phyloP scores from a whole-genome alignment of 345 rosid species.

The Salix exigua region DNA sequence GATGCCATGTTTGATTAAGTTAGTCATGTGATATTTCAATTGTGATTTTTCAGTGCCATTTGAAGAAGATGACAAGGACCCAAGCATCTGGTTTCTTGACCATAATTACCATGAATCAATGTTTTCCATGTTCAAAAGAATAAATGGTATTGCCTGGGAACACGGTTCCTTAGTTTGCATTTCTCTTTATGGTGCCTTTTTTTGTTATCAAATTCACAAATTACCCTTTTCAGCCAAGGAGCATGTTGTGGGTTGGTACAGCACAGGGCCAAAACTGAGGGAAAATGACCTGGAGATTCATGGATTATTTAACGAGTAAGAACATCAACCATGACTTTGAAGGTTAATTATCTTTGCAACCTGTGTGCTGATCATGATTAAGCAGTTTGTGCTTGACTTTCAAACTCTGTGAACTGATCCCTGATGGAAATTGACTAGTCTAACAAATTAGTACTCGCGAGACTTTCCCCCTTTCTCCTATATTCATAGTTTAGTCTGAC shows the following conservation, averaged over 20 bases:
- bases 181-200: neutral
- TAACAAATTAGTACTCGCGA: neutral
- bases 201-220: neutral
- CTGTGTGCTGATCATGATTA: neutral
- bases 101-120: slow-evolving; percentile 94
- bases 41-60: slow-evolving; percentile 63
- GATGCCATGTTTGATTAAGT: neutral
- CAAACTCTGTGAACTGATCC: neutral
- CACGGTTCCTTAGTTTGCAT: neutral
- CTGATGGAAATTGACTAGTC: neutral
- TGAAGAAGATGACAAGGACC: slow-evolving; percentile 93
- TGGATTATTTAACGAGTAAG: slow-evolving; percentile 66
- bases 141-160: slow-evolving; percentile 52
- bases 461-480: neutral
- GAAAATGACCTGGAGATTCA: slow-evolving; percentile 89
- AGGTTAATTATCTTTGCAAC: neutral
- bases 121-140: slow-evolving; percentile 98
- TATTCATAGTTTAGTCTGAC: slow-evolving; percentile 3
- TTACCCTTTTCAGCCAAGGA: slow-evolving; percentile 66
- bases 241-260: slow-evolving; percentile 97
- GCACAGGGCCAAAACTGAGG: slow-evolving; percentile 85
- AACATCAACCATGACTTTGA: neutral
- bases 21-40: neutral
- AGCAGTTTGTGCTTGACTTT: neutral
- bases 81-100: slow-evolving; percentile 93